phyloP scores from a whole-genome alignment of 306 rosid species.

The Castanopsis chinensis region DNA sequence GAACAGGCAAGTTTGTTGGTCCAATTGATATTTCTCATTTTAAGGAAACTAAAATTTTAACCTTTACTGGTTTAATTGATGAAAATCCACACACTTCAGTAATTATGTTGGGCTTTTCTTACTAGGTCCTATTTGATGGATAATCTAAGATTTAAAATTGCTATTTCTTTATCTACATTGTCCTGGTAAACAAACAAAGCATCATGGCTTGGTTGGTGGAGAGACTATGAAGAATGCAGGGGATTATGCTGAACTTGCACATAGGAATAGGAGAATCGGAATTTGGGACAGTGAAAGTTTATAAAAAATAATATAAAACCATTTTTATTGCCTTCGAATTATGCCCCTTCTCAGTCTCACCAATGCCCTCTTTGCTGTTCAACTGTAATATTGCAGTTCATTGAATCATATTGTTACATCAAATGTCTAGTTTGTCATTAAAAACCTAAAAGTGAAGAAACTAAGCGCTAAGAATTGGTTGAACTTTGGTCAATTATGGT shows the following conservation, averaged over 20 bases:
- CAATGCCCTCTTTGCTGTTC: background rate
- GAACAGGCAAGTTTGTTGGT: slow-evolving; percentile 56
- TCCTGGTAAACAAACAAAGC: too few species aligned
- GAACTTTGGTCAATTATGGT: background rate
- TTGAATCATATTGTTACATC: background rate
- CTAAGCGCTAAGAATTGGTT: background rate
- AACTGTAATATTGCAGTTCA: background rate
- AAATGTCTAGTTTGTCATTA: background rate
- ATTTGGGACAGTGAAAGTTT: background rate
- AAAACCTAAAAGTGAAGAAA: background rate
- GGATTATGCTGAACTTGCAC: background rate
- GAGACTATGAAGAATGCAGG: background rate
- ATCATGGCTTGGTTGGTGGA: background rate
- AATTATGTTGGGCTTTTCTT: too few species aligned
- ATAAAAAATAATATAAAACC: background rate
- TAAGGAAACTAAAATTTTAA: background rate
- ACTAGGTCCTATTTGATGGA: too few species aligned
- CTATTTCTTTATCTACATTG: background rate
- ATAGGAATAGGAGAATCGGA: background rate
- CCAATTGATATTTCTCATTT: background rate
- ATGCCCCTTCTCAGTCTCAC: background rate
- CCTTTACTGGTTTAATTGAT: background rate
- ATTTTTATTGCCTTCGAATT: background rate
- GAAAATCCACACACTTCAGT: background rate
- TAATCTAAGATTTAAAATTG: background rate